Percentiles rank a stretch among this genome's conserved stretches.
phyloP scores from a whole-genome alignment of 2,329 filamentous ascomycete species.

The Xylariaceae sp. region DNA sequence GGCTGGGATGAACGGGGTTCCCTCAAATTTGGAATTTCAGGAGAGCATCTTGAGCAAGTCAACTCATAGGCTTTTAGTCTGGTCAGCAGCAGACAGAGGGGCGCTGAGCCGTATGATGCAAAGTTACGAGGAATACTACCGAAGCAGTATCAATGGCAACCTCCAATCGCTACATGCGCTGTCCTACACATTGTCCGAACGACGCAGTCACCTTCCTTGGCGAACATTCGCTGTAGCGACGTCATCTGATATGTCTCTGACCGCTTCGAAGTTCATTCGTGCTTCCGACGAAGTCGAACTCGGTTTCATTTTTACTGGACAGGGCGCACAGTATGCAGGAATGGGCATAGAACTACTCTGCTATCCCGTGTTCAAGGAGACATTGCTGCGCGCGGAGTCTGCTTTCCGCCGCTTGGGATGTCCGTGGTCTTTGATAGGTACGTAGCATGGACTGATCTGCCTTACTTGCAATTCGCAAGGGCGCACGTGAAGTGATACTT shows the following conservation, averaged over 20 bases:
- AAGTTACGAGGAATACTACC: constrained; percentile 13
- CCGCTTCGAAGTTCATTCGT: too few relatives aligned
- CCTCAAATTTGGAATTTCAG: background rate
- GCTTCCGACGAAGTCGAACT: background rate
- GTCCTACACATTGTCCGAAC: constrained; percentile 20
- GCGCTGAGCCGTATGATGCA: constrained; percentile 15
- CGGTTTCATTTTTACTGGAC: constrained; percentile 7
- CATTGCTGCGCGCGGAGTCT: background rate
- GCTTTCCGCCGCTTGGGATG: background rate
- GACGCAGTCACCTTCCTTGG: constrained; percentile 21
- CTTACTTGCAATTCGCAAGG: background rate
- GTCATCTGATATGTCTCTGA: too few relatives aligned
- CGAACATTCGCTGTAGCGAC: constrained; percentile 20
- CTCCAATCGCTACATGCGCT: constrained; percentile 9
- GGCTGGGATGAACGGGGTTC: background rate
- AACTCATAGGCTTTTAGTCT: constrained; percentile 16
- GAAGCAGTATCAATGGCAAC: background rate
- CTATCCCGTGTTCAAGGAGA: constrained; percentile 23
- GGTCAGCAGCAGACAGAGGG: constrained; percentile 18
- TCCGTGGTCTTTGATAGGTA: background rate
- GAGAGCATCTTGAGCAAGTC: background rate
- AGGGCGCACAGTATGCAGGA: constrained; percentile 1
- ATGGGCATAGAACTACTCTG: background rate
- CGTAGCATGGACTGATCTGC: background rate
- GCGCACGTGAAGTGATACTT: background rate